These are phyloP conservation scores for Mycena venus DNA, from an alignment of 768 basidiomycete species.

Conservation along the genomic window DNA sequence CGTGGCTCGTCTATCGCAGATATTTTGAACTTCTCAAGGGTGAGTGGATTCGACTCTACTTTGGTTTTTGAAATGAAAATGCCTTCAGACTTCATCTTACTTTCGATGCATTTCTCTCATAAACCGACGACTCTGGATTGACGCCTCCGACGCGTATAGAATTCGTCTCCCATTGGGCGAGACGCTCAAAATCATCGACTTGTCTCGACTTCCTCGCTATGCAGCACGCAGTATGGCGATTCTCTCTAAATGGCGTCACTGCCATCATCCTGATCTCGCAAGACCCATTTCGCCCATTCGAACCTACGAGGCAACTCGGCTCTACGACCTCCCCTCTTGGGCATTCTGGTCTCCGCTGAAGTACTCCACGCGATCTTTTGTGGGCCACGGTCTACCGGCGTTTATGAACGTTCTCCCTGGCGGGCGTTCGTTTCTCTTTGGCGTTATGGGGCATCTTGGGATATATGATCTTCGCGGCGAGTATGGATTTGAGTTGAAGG, in stretches of 20 bases:
- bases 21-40: constrained; percentile 23
- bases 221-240: constrained; percentile 23
- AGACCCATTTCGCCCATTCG: constrained; percentile 11
- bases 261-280: background rate
- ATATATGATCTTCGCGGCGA: constrained; percentile 22
- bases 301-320: constrained; percentile 8
- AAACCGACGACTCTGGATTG: constrained; percentile 21
- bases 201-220: constrained; percentile 6
- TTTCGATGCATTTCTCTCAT: constrained; percentile 19
- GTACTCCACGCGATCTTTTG: constrained; percentile 2
- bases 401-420: constrained; percentile 30
- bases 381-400: constrained; percentile 23
- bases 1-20: constrained; percentile 15
- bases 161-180: constrained; percentile 25
- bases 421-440: constrained; percentile 25
- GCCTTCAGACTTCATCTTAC: constrained; percentile 18
- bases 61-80: background rate
- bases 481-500: constrained; percentile 12
- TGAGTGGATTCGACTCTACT: background rate
- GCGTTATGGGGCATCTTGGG: constrained; percentile 25
- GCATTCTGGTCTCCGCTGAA: constrained; percentile 22
- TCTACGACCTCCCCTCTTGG: constrained; percentile 29
- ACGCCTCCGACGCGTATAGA: constrained; percentile 21
- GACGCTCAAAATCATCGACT: constrained; percentile 24
- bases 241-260: background rate